Base-by-base conservation (phyloP, 306 rosid genomes). In the Luffa aegyptiaca region DNA sequence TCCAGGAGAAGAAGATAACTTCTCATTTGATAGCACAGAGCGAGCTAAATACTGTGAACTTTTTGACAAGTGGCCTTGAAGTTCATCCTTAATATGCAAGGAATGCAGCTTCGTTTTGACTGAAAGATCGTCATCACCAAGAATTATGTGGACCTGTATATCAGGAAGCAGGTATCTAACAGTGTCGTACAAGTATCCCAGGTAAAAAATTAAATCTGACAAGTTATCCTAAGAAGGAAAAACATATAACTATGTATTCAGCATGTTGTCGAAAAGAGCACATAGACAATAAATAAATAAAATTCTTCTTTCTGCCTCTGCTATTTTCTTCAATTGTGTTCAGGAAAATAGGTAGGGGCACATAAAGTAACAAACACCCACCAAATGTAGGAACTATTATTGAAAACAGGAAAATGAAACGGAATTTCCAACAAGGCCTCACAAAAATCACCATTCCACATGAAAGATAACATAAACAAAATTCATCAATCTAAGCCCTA, bases 51-150 rank as follows among this genome's bases (percentile, higher is more conserved):
- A 95, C 56, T 80, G 86, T 69, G 92, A 93, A 75, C 86, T 83
- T 58, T 35, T 80, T 35, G 92, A 95, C 8, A 89, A 79, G 78
- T 81, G 86, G 84, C 93, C 91, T 86, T 89, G 94, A 90, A 95
- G 97, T 84, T 95, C 93, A 90, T 93, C 99, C 81, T 87, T 95
- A 79, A 95, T 88, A 86, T 88, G 90, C 81, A 95, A 83, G 58
- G 97, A 93, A 84, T 95, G 99, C 84, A 95, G 83, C 80, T 93
- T 95, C 87, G 86, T 88, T 85, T 89, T 91, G 62, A 93, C 84
- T 49, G 91, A 86, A 74, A 95, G 81, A 82, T 93, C 94, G 66
- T 89, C 88, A 61, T 84, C 94, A 46, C 85, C 85, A 81, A 66
- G 91, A 82, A 86, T 79, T 78, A 93, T 59, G 84, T 91, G 90